These are phyloP conservation scores for Colletotrichum echinochloae DNA, from an alignment of 2,329 filamentous ascomycete species.

Conservation along the genomic window DNA sequence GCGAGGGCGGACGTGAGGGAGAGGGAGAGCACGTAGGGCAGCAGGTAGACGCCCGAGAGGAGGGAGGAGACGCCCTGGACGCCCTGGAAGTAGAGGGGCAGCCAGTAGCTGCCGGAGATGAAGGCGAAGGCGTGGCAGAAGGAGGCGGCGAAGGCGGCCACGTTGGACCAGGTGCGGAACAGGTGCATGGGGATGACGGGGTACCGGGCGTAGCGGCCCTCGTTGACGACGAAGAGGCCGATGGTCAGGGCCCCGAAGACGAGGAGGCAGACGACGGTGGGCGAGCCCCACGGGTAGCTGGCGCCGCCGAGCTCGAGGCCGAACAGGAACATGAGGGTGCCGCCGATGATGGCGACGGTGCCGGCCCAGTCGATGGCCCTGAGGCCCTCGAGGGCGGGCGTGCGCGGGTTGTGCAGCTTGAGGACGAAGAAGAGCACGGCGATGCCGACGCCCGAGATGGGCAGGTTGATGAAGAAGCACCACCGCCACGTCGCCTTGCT, in stretches of 20 bases:
- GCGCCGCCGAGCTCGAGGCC: slow-evolving; percentile 78
- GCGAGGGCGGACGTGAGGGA: slow-evolving; percentile 57
- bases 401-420: slow-evolving; percentile 75
- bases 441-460: slow-evolving; percentile 66
- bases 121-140: slow-evolving; percentile 68
- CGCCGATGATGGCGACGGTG: slow-evolving; percentile 71
- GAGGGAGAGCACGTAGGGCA: slow-evolving; percentile 69
- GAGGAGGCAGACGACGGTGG: slow-evolving; percentile 71
- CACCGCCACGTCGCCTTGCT: slow-evolving; percentile 70
- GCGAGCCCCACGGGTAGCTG: slow-evolving; percentile 70
- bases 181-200: slow-evolving; percentile 77
- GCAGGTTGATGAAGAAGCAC: slow-evolving; percentile 63
- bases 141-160: slow-evolving; percentile 64
- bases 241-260: slow-evolving; percentile 67
- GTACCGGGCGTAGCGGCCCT: slow-evolving; percentile 72
- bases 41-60: slow-evolving; percentile 69
- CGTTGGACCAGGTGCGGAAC: slow-evolving; percentile 66
- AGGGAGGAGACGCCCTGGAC: slow-evolving; percentile 72
- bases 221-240: slow-evolving; percentile 67
- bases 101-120: slow-evolving; percentile 75
- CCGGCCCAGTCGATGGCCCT: slow-evolving; percentile 72
- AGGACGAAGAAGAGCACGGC: slow-evolving; percentile 71
- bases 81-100: slow-evolving; percentile 80
- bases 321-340: slow-evolving; percentile 76
- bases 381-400: slow-evolving; percentile 70